Evolutionary conservation across 2,329 filamentous ascomycete species (phyloP), one percentile per base, ranked within the genome.

Genomic region (Trichoderma arundinaceum): DNA sequence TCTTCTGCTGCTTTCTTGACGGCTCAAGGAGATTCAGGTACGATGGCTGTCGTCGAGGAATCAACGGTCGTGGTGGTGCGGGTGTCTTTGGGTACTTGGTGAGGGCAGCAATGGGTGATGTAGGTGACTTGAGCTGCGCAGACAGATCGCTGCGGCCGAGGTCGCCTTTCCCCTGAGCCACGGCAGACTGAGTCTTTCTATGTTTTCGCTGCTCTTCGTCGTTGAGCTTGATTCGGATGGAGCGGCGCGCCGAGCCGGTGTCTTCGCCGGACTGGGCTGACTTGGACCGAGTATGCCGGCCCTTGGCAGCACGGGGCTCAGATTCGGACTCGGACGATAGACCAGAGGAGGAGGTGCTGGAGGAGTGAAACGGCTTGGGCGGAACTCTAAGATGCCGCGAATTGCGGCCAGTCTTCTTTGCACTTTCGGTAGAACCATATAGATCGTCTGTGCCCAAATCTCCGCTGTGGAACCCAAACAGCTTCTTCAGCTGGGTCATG

Each of bases 51-150:
- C 94, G 90, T 68, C 90, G 88, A 33, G 95, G 95, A 64, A 99
- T 91, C 58, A 99, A 82, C 4, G 95, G 95, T 67, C 94, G 87
- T 52, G 95, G 95, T 54, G 95, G 94, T 44, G 91, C 90, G 19
- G 94, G 94, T 32, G 91, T 91, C 75, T 92, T 92, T 60, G 95
- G 94, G 75, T 98, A 99, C 78, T 90, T 93, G 32, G 92, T 96
- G 72, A 97, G 82, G 73, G 85, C 88, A 13, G 88, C 86, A 32
- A 88, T 85, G 60, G 93, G 91, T 33, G 94, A 96, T 3, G 92
- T 96, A 3, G 95, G 95, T 13, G 95, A 98, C 77, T 99, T 99
- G 68, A 99, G 84, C 66, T 92, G 92, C 57, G 92, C 90, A 7
- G 92, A 88, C 66, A 92, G 82, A 66, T 89, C 84, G 54, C 77